Evolutionary conservation across 257 asterid genomes (phyloP), one percentile per base, ranked within the genome.

Genomic region (Primulina eburnea): DNA sequence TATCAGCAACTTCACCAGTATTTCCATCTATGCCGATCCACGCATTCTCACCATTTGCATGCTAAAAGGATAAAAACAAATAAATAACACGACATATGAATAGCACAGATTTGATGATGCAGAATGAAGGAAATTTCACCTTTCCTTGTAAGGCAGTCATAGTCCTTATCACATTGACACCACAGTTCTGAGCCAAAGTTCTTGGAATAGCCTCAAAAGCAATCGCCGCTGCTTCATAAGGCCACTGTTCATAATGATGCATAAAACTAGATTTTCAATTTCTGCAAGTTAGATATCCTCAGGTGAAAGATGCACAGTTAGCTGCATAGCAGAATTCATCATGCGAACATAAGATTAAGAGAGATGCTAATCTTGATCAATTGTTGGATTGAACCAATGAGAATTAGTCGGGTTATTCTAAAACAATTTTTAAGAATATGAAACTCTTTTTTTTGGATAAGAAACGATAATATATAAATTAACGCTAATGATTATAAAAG

Each of bases 201-300:
- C 96, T 87, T 26, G 99, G 99, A 72, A 92, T 92, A 71, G 98
- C 94, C 81, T 92, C 98, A 74, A 92, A 92, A 74, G 98, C 98
- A 53, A 88, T 78, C 57, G 98, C 98, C 73, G 97, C 98, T 74
- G 97, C 97, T 90, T 92, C 98, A 81, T 92, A 92, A 55, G 98
- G 97, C 98, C 98, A 92, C 98, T 90, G 83, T 77, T 67, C 33
- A 76, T 17, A 65, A 28, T 17, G 8, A 73, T 38, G 40, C 58
- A 59, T 38, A 55, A 30, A 40, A 71, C 4, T 33, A 59, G 0
- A 56, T 57, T 5, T 66, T 30, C 17, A 5, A 50, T 50, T 12
- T 17, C 18, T 50, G 57, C 8, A 50, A 16, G 20, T 14, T 47
- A 14, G 20, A 14, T 47, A 16, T 4, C 56, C 8, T 47, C 18